Evolutionary conservation across 768 basidiomycete species (phyloP).

Genomic region (Kwoniella mangroviensis): DNA sequence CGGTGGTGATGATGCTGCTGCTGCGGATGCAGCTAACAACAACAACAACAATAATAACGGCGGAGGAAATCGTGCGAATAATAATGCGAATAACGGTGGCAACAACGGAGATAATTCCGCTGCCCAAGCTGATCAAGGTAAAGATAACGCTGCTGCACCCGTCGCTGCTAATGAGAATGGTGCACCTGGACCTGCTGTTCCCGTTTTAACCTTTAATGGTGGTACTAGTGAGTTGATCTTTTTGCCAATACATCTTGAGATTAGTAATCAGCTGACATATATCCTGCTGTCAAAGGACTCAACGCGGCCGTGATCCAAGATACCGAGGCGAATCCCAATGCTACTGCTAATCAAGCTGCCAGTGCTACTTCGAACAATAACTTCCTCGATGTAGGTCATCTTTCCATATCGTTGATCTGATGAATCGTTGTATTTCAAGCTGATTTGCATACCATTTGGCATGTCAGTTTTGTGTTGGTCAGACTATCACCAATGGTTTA

Average conservation of each 20-base stretch:
- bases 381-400: conserved; percentile 56
- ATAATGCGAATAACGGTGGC: conserved; percentile 13
- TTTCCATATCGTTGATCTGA: conserved; percentile 50
- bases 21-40: neutral
- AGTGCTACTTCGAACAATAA: conserved; percentile 67
- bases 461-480: conserved; percentile 44
- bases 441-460: too few species aligned
- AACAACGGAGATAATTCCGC: conserved; percentile 17
- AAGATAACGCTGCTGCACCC: conserved; percentile 7
- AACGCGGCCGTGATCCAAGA: conserved; percentile 24
- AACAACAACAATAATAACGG: conserved; percentile 5
- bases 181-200: conserved; percentile 39
- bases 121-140: neutral
- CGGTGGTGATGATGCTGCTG: conserved; percentile 6
- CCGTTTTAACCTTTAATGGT: conserved; percentile 33
- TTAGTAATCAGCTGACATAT: neutral
- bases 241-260: neutral
- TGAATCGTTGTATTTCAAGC: conserved; percentile 47
- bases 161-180: conserved; percentile 27
- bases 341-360: conserved; percentile 61
- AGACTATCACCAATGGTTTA: conserved; percentile 66
- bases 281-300: conserved; percentile 23
- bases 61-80: conserved; percentile 4
- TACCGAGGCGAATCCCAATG: conserved; percentile 30
- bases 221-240: conserved; percentile 31